phyloP scores from a whole-genome alignment of 139 green algal species.

The Gonium pectorale region DNA sequence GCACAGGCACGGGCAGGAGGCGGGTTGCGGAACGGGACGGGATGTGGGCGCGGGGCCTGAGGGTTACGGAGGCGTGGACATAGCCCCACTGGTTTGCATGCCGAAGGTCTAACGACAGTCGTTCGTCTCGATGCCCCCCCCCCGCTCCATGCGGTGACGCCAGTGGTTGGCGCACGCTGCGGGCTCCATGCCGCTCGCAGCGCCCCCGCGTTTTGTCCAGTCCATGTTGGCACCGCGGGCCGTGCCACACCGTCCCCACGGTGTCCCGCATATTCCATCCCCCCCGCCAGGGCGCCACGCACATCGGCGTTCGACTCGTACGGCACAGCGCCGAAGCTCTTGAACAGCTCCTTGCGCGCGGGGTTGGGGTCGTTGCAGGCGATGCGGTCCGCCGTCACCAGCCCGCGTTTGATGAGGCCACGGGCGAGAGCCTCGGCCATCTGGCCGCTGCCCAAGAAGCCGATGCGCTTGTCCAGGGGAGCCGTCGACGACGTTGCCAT shows the following conservation, averaged over 20 bases:
- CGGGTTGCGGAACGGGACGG: no score
- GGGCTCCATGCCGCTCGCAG: no score
- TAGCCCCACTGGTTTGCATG: no score
- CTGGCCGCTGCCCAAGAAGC: constrained; percentile 77
- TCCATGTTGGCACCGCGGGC: not conserved
- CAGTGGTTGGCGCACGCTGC: no score
- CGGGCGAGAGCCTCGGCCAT: constrained; percentile 95
- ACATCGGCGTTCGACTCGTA: constrained; percentile 77
- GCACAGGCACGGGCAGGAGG: not conserved
- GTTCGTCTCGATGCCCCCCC: no score
- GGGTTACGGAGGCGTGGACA: no score
- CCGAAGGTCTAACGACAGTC: no score
- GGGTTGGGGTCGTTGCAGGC: constrained; percentile 74
- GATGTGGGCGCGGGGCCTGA: no score
- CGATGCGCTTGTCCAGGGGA: constrained; percentile 69
- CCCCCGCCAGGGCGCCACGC: constrained; percentile 9
- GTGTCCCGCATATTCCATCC: no score
- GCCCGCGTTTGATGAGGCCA: constrained; percentile 82
- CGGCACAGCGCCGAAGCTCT: constrained; percentile 62
- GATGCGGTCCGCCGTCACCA: constrained; percentile 69
- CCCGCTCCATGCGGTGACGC: no score
- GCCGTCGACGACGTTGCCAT: constrained; percentile 5
- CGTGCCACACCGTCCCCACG: no score
- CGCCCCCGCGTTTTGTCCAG: no score
- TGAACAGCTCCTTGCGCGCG: constrained; percentile 83